Base-by-base conservation (phyloP, 345 rosid genomes). In the Microcos paniculata region DNA sequence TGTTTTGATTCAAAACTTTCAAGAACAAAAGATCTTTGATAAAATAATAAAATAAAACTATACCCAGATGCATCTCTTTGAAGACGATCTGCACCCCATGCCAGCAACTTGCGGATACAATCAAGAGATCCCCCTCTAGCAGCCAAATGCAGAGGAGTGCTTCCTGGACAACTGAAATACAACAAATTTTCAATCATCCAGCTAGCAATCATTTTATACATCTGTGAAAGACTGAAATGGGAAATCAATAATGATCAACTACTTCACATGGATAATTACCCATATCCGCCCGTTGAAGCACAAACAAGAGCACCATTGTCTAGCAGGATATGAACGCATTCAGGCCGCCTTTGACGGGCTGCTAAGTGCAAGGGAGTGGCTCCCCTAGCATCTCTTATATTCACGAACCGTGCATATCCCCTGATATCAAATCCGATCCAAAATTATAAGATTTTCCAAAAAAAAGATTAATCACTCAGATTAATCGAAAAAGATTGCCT, bases 131-230 rank as follows among this genome's bases (percentile, higher is more conserved):
- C 99, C 0, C 97, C 96, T 84, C 98, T 87, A 30, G 99, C 99
- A 46, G 99, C 99, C 79, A 96, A 84, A 85, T 94, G 99, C 82
- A 96, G 99, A 84, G 99, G 97, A 67, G 99, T 92, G 76, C 97
- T 94, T 24, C 97, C 98, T 0, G 96, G 95, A 68, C 74, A 90
- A 42, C 99, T 96, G 83, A 52, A 84, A 82, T 75, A 57, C 65
- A 82, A 66, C 68, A 79, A 64, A 5, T 33, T 11, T 70, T 80
- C 72, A 80, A 76, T 45, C 28, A n/a, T n/a, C n/a, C n/a, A n/a
- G n/a, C n/a, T n/a, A n/a, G n/a, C 72, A 80, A 76, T 45, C 28
- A 61, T 52, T n/a, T n/a, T 26, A 61, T 46, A 6, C 40, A 59
- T 79, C 63, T 38, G 31, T 16, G 12, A 56, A 59, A 65, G 40